A percentile compares a stretch with the other conserved stretches of the same genome.
Evolutionary conservation across 345 rosid genomes (phyloP).

Genomic region (Brassica carinata): DNA sequence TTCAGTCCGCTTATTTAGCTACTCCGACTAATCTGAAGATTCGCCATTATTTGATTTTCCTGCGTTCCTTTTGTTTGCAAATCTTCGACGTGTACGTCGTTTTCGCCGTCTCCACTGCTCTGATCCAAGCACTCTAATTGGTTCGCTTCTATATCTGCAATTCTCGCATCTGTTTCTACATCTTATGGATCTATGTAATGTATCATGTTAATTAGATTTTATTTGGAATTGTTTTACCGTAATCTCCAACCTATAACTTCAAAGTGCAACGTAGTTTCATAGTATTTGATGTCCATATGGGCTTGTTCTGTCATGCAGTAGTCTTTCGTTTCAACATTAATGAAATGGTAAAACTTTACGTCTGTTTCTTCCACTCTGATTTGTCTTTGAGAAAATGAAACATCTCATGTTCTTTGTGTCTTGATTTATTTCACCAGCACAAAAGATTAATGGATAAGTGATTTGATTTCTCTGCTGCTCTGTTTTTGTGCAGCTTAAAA

Average conservation of each 20-base stretch:
- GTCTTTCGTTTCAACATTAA: background rate
- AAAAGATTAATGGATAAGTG: background rate
- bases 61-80: conserved; percentile 34
- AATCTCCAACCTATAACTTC: background rate
- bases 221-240: background rate
- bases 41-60: conserved; percentile 1
- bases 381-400: no score
- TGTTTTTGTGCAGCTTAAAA: background rate
- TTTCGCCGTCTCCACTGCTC: conserved; percentile 77
- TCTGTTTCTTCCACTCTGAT: background rate
- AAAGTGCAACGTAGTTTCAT: conserved; percentile 13
- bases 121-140: conserved; percentile 65
- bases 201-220: background rate
- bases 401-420: background rate
- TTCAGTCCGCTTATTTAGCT: conserved; percentile 73
- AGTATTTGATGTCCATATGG: background rate
- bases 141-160: conserved; percentile 16
- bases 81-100: conserved; percentile 86
- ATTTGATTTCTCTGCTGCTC: background rate
- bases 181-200: background rate
- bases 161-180: background rate
- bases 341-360: background rate
- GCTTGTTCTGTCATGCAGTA: background rate
- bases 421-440: background rate
- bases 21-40: conserved; percentile 77